Conservation (phyloP, 2,329 filamentous ascomycete species). For the Xylariaceae sp. region DNA sequence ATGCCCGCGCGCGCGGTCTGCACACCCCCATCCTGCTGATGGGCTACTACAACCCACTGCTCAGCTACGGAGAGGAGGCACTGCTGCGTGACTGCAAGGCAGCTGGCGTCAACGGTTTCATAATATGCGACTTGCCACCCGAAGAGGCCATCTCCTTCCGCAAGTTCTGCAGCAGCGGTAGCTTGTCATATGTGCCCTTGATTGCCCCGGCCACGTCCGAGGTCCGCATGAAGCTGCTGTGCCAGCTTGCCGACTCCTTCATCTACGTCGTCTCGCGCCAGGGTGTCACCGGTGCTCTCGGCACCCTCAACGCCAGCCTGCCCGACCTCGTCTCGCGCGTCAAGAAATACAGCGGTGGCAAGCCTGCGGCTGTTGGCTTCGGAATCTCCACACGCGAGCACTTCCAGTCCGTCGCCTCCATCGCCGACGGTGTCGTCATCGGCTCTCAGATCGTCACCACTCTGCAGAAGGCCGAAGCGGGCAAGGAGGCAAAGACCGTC, state of each 20-base stretch:
- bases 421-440: constrained; percentile 93
- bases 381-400: constrained; percentile 95
- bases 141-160: constrained; percentile 95
- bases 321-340: constrained; percentile 81
- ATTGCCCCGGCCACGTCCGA: constrained; percentile 94
- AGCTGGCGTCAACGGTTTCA: constrained; percentile 91
- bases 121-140: constrained; percentile 91
- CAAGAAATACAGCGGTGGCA: constrained; percentile 87
- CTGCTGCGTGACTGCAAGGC: constrained; percentile 81
- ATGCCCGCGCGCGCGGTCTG: constrained; percentile 74
- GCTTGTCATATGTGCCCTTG: constrained; percentile 92
- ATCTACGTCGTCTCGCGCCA: constrained; percentile 98
- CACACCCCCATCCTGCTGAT: constrained; percentile 85
- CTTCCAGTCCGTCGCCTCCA: constrained; percentile 77
- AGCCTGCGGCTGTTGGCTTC: constrained; percentile 90
- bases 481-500: constrained; percentile 68
- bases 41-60: constrained; percentile 97
- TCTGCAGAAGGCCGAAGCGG: constrained; percentile 65
- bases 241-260: constrained; percentile 95
- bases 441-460: constrained; percentile 91
- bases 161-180: constrained; percentile 74
- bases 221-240: constrained; percentile 89
- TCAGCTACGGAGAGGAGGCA: constrained; percentile 90
- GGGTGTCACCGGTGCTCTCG: constrained; percentile 91
- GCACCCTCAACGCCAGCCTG: constrained; percentile 76